Base-by-base conservation (phyloP, 257 asterid species). In the Gentiana macrophylla region DNA sequence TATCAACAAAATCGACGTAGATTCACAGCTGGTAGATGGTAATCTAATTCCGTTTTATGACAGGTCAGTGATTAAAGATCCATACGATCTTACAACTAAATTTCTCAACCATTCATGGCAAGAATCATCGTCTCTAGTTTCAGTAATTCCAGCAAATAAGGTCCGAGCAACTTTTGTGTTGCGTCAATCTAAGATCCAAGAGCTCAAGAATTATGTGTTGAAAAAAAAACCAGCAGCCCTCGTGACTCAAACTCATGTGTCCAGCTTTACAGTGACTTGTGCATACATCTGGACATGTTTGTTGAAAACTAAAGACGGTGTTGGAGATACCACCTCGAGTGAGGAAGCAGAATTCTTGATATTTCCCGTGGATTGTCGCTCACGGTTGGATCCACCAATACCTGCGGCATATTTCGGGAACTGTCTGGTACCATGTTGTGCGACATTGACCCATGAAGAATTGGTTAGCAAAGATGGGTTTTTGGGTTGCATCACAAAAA, bases 261-360 rank as follows among this genome's bases (percentile, higher is more conserved):
- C 83, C n/a, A 60, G 74, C 35, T 73, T 70, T 55, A 46, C 65
- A 2, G 68, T 70, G 9, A 53, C 63, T 10, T 70, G 74, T 49
- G 79, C 74, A 3, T 70, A 70, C 33, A 55, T 56, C 2, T 77
- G 83, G 83, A 50, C 52, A 13, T 77, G 83, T 32, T 35, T 59
- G 53, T 57, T 36, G 3, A 73, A 51, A 58, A 32, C 80, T 2
- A 37, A 0, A 48, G 55, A 37, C 34, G 50, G 60, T 0, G 32
- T 10, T n/a, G 66, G 48, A 35, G 57, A 33, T 41, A 32, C 0
- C 8, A 48, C 32, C 7, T 2, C 45, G 3, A 36, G 35, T 8
- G 61, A 65, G 32, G 73, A 60, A 63, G 11, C 13, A 1, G 57
- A 55, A 36, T 57, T 48, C 61, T 65, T 72, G 46, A 2, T 35